Percentiles rank a stretch among this genome's conserved stretches.
phyloP scores from a whole-genome alignment of 352 stramenopile genomes.

The Globisporangium viniferum region DNA sequence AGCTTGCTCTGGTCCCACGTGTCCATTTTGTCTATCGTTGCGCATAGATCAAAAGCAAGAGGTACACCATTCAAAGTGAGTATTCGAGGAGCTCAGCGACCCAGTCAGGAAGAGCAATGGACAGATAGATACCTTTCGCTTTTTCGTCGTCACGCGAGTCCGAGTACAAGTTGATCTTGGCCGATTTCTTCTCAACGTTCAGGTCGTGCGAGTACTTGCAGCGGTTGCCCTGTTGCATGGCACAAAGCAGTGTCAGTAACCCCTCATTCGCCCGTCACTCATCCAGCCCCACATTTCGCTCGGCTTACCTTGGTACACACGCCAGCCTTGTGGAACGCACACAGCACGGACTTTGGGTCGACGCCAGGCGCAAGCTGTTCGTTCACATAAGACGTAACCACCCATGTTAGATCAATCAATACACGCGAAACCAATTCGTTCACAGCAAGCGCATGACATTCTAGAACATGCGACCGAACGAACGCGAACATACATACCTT shows the following conservation, averaged over 20 bases:
- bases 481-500: slow-evolving; percentile 39
- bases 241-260: not conserved
- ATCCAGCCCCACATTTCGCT: not conserved
- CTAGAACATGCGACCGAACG: not conserved
- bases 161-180: slow-evolving; percentile 90
- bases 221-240: slow-evolving; percentile 50
- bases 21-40: slow-evolving; percentile 67
- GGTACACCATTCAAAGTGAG: not conserved
- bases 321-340: slow-evolving; percentile 87
- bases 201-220: slow-evolving; percentile 91
- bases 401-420: not conserved
- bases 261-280: not conserved
- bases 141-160: slow-evolving; percentile 73
- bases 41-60: not conserved
- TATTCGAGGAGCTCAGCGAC: not conserved
- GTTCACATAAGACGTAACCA: not conserved
- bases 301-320: slow-evolving; percentile 76
- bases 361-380: slow-evolving; percentile 78
- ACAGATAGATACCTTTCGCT: slow-evolving; percentile 25
- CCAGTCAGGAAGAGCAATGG: not conserved
- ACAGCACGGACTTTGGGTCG: slow-evolving; percentile 87
- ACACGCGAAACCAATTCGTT: not conserved
- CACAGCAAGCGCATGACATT: slow-evolving; percentile 4
- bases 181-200: slow-evolving; percentile 82
- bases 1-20: slow-evolving; percentile 87